Base-by-base conservation (phyloP, 2,329 filamentous ascomycete species). In the Trichoderma harzianum region DNA sequence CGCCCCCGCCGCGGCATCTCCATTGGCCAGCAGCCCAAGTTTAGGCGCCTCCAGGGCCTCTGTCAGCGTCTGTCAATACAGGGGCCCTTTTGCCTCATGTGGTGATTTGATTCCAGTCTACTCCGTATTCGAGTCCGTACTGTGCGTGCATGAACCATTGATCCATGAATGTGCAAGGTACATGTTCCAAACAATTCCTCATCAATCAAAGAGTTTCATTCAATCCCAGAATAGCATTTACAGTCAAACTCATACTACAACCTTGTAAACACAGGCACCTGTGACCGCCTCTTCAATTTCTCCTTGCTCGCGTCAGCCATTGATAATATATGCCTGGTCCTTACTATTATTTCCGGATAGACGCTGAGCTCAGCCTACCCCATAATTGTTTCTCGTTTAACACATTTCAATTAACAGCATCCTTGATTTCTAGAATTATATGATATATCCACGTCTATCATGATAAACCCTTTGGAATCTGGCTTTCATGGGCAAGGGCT, bases 1-100 rank as follows among this genome's bases (percentile, higher is more conserved):
- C 58, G 55, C 24, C 68, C 60, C 68, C 47, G 60, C 68, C 26
- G 1, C 60, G 10, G 51, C 32, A 5, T 14, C 24, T 57, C 58
- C 61, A 70, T 70, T 70, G 68, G 68, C 43, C 26, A 32, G 34
- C 67, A 36, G 39, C 57, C 55, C 67, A 16, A 16, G 14, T 12
- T 53, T 62, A 62, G 57, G 67, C 68, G 68, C 51, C 30, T 18
- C 14, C 4, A 32, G 34, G 34, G 34, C 7, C 14, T n/a, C 34
- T 36, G 34, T 36, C 30, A 43, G 68, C 68, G 68, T 60, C 34
- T 69, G 7, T 47, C 51, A 8, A 34, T 39, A 24, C 62, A 36
- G 43, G 43, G 43, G 10, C n/a, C n/a, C 16, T 8, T 39, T 51
- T 51, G 43, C 43, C 43, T 51, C 43, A 36, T 36, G 34, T 16